Percentiles rank a stretch among this genome's conserved stretches.
These are phyloP conservation scores for Hypoxylon subgilvum DNA, from an alignment of 495 filamentous ascomycete genomes.

Conservation along the genomic window DNA sequence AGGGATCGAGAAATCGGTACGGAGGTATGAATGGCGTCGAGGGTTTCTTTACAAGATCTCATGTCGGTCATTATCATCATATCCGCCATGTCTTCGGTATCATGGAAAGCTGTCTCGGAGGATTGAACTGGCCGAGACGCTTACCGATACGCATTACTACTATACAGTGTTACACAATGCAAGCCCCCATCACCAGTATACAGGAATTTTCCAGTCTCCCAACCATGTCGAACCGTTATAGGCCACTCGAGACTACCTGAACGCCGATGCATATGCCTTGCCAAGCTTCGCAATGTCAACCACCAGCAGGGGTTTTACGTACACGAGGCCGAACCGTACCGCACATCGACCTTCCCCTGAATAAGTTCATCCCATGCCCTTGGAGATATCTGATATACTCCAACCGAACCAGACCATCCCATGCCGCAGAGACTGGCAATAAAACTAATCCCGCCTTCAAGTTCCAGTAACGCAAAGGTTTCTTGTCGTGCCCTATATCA, in stretches of 20 bases:
- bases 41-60: neutral
- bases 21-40: neutral
- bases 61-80: constrained; percentile 1
- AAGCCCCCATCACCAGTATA: constrained; percentile 32
- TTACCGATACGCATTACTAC: constrained; percentile 26
- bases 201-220: constrained; percentile 21
- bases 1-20: no score
- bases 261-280: constrained; percentile 39
- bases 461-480: constrained; percentile 11
- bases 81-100: constrained; percentile 4
- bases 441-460: constrained; percentile 7
- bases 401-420: constrained; percentile 18
- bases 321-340: constrained; percentile 8
- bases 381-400: constrained; percentile 13
- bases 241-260: constrained; percentile 15
- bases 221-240: constrained; percentile 3
- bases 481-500: constrained; percentile 31
- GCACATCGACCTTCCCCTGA: constrained; percentile 11
- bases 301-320: constrained; percentile 5
- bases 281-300: constrained; percentile 21
- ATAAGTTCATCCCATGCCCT: constrained; percentile 14
- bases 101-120: constrained; percentile 2
- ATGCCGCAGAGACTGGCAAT: constrained; percentile 15
- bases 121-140: constrained; percentile 5
- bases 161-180: constrained; percentile 37